Evolutionary conservation across 2,329 filamentous ascomycete genomes (phyloP), one percentile per base, ranked within the genome.

Genomic region (Sphaerulina vaccinii): DNA sequence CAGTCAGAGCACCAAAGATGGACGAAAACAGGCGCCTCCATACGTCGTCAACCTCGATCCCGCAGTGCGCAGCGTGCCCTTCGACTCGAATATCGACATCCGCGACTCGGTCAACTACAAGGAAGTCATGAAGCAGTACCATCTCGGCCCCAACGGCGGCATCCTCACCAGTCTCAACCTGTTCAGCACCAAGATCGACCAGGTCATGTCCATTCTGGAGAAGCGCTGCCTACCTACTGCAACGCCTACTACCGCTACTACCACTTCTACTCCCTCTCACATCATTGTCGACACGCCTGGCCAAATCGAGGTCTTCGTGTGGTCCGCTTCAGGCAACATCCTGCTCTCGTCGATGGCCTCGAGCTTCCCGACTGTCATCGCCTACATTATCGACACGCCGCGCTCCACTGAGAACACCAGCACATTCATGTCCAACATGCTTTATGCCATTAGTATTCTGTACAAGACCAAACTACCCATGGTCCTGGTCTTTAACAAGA

Each of bases 401-500:
- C 85, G 93, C 48, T 95, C 91, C 18, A 95, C 91, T 11, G 84
- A 87, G 29, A 95, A 90, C 33, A 97, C 93, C 0, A 91, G 87
- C 57, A 99, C 93, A 0, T 99, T 99, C 73, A 99, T 99, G 93
- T 95, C 88, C 70, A 99, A 99, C 74, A 99, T 99, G 93, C 84
- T 99, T 37, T 99, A 99, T 71, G 93, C 93, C 18, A 97, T 93
- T 78, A 95, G 88, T 54, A 99, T 99, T 59, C 81, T 99, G 13
- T 99, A 99, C 81, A 97, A 97, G 77, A 97, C 92, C 1, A 96
- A 95, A 70, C 79, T 99, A 0, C 93, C 93, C 19, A 99, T 99
- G 93, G 95, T 99, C 48, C 76, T 99, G 6, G 93, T 99, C 9
- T 97, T 99, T 79, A 99, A 99, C 78, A 99, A 99, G 76, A 96